A percentile compares a stretch with the other conserved stretches of the same genome.
phyloP scores from a whole-genome alignment of 1,139 yeast species.

The Blastobotrys aristatus region DNA sequence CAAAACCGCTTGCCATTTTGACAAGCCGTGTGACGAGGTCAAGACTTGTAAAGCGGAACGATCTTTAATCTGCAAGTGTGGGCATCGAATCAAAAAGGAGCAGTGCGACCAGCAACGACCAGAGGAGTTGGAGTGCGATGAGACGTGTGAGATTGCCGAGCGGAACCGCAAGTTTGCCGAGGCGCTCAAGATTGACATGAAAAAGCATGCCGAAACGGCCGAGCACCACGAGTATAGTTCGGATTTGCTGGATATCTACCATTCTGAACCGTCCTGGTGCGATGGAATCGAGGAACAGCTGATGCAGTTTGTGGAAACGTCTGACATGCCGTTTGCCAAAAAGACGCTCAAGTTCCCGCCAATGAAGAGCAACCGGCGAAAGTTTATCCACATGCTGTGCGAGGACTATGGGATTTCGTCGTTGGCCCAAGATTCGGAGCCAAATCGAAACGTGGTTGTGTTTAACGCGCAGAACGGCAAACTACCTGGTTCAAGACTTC shows the following conservation, averaged over 20 bases:
- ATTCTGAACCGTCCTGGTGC: slow-evolving; percentile 31
- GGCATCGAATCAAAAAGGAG: slow-evolving; percentile 40
- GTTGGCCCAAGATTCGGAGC: slow-evolving; percentile 79
- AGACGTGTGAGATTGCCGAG: slow-evolving; percentile 56
- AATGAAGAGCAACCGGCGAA: slow-evolving; percentile 65
- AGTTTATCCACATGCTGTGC: slow-evolving; percentile 65
- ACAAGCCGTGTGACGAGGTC: slow-evolving; percentile 46
- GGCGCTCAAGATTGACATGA: slow-evolving; percentile 47
- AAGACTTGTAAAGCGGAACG: slow-evolving; percentile 50
- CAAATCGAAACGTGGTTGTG: slow-evolving; percentile 65
- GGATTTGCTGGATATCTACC: slow-evolving; percentile 27
- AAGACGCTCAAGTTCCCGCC: slow-evolving; percentile 59
- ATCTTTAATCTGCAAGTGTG: slow-evolving; percentile 58
- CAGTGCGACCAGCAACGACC: slow-evolving; percentile 16
- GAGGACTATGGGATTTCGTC: slow-evolving; percentile 53
- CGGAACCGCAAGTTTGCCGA: slow-evolving; percentile 59
- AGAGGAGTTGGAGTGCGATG: slow-evolving; percentile 52
- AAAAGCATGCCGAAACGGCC: slow-evolving; percentile 13
- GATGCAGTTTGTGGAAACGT: slow-evolving; percentile 43
- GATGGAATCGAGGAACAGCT: slow-evolving; percentile 51
- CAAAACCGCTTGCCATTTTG: slow-evolving; percentile 56
- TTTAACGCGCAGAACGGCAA: slow-evolving; percentile 17
- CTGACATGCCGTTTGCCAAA: slow-evolving; percentile 27
- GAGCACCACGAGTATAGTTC: slow-evolving; percentile 24
- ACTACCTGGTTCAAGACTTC: slow-evolving; percentile 22